Conservation (phyloP, 192 early-diverging fungal species). For the Coemansia sp. region DNA sequence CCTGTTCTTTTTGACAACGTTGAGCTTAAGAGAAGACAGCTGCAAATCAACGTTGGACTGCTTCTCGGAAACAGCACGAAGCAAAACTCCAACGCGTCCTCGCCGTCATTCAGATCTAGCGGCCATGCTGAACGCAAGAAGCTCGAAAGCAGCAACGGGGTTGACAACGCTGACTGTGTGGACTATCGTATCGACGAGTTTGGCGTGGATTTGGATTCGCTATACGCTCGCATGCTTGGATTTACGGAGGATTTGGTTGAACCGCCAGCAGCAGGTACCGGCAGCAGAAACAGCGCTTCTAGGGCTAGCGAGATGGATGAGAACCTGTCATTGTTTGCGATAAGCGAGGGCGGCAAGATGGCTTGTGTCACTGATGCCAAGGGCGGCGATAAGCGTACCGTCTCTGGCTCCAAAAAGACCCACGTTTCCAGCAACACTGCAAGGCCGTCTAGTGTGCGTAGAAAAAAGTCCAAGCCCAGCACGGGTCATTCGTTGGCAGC, state of each 20-base stretch:
- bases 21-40: slow-evolving; percentile 50
- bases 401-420: not conserved
- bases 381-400: slow-evolving; percentile 9
- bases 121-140: not conserved
- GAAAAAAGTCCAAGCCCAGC: slow-evolving; percentile 30
- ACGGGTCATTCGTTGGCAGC: not conserved
- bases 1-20: slow-evolving; percentile 38
- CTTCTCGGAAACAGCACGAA: slow-evolving; percentile 30
- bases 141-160: not conserved
- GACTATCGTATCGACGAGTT: slow-evolving; percentile 29
- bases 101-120: slow-evolving; percentile 4
- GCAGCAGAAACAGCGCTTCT: slow-evolving; percentile 1
- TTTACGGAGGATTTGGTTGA: slow-evolving; percentile 44
- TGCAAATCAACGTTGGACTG: slow-evolving; percentile 46
- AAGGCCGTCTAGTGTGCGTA: slow-evolving; percentile 17
- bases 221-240: slow-evolving; percentile 55
- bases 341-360: not conserved
- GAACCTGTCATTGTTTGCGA: not conserved
- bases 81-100: slow-evolving; percentile 4
- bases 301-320: not conserved
- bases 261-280: slow-evolving; percentile 2
- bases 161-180: not conserved
- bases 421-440: slow-evolving; percentile 8
- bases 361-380: slow-evolving; percentile 10
- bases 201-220: slow-evolving; percentile 40